A percentile compares a stretch with the other conserved stretches of the same genome.
These are phyloP conservation scores for Globisporangium nagaii DNA, from an alignment of 352 stramenopile genomes.

Conservation along the genomic window DNA sequence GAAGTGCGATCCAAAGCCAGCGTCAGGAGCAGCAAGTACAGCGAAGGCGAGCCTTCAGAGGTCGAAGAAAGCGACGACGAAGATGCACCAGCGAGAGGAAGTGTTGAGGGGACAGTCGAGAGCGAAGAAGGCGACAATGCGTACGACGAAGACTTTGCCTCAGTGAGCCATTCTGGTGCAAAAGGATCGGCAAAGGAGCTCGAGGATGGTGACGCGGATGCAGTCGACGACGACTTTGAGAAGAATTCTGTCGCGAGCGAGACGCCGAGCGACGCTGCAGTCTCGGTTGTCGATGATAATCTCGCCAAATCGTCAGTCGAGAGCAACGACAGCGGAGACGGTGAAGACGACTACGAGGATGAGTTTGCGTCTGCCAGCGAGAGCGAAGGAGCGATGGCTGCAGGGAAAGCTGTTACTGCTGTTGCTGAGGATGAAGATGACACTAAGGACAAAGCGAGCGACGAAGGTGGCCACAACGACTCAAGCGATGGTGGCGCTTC, in stretches of 20 bases:
- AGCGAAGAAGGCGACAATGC: not conserved
- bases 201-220: not conserved
- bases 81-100: not conserved
- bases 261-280: not conserved
- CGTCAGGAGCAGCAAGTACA: not conserved
- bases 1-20: not conserved
- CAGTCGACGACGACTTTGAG: not conserved
- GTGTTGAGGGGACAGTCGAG: not conserved
- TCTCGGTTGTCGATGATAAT: not conserved
- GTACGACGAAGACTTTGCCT: slow-evolving; percentile 12
- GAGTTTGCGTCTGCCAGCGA: slow-evolving; percentile 10
- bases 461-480: too few species aligned
- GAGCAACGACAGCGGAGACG: not conserved
- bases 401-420: not conserved
- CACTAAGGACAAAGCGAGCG: not conserved
- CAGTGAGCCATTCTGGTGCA: not conserved
- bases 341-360: slow-evolving; percentile 9
- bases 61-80: not conserved
- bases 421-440: not conserved
- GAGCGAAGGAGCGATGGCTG: not conserved
- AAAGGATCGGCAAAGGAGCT: not conserved
- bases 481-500: slow-evolving; percentile 1
- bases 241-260: slow-evolving; percentile 1
- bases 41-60: slow-evolving; percentile 3
- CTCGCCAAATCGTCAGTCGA: not conserved